Percentiles rank a stretch among this genome's conserved stretches.
phyloP scores from a whole-genome alignment of 768 basidiomycete genomes.

The Rossbeevera mucosa region DNA sequence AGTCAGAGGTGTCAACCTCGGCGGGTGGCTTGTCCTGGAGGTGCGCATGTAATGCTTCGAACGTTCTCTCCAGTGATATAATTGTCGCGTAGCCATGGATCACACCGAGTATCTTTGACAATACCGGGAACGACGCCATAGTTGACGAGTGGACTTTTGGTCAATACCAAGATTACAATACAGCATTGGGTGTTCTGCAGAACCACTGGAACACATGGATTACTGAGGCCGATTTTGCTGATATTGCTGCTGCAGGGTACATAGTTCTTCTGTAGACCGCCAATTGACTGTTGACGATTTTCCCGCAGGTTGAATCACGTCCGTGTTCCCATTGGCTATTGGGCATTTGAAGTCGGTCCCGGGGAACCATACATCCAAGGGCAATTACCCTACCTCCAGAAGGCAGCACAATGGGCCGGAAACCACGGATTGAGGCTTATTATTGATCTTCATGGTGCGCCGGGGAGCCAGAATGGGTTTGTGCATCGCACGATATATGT shows the following conservation, averaged over 20 bases:
- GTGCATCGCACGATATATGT: slow-evolving; percentile 12
- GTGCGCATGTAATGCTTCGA: slow-evolving; percentile 23
- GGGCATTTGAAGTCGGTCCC: slow-evolving; percentile 76
- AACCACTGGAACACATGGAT: slow-evolving; percentile 84
- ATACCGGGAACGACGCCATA: slow-evolving; percentile 47
- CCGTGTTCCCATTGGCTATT: slow-evolving; percentile 83
- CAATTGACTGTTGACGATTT: slow-evolving; percentile 25
- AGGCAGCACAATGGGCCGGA: slow-evolving; percentile 67
- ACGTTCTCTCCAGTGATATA: slow-evolving; percentile 31
- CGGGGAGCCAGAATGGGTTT: slow-evolving; percentile 84
- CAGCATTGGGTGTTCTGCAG: slow-evolving; percentile 47
- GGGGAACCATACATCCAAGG: slow-evolving; percentile 81
- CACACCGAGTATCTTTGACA: slow-evolving; percentile 67
- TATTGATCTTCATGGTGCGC: slow-evolving; percentile 74
- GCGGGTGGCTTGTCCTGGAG: slow-evolving; percentile 58
- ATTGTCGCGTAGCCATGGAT: slow-evolving; percentile 65
- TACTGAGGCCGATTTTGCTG: slow-evolving; percentile 71
- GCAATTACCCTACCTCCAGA: slow-evolving; percentile 63
- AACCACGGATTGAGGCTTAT: slow-evolving; percentile 74
- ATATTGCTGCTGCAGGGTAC: slow-evolving; percentile 73
- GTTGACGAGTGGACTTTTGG: slow-evolving; percentile 81
- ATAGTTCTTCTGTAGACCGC: slow-evolving; percentile 2
- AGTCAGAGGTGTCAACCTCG: slow-evolving; percentile 81
- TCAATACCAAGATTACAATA: slow-evolving; percentile 48
- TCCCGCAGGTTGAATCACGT: slow-evolving; percentile 68